These are phyloP conservation scores for Avicennia marina DNA, from an alignment of 257 asterid species.

Conservation along the genomic window DNA sequence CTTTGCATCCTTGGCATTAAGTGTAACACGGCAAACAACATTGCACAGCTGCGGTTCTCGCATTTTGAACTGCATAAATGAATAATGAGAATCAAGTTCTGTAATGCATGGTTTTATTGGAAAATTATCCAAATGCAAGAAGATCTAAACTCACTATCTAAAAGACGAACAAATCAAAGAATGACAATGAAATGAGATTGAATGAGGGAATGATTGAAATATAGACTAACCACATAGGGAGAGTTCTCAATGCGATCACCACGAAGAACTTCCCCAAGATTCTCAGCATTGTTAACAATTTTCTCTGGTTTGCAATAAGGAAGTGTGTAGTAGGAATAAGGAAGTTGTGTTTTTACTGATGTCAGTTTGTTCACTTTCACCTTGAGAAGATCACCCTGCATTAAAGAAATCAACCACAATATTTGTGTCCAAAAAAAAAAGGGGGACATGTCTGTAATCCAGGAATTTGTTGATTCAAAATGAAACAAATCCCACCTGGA, in stretches of 20 bases:
- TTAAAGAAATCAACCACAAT: no score
- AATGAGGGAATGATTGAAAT: background rate
- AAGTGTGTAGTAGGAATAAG: conserved; percentile 55
- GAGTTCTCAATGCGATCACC: conserved; percentile 80
- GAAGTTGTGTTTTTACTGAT: conserved; percentile 58
- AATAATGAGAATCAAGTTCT: conserved; percentile 10
- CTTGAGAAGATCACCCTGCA: conserved; percentile 53
- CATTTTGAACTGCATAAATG: conserved; percentile 49
- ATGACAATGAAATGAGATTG: background rate
- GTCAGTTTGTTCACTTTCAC: conserved; percentile 65
- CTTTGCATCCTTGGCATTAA: conserved; percentile 45
- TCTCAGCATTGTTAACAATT: conserved; percentile 64
- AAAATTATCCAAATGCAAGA: no score
- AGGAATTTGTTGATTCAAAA: no score
- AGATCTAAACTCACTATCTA: no score
- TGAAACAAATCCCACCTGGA: no score
- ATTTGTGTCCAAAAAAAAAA: no score
- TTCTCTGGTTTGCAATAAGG: conserved; percentile 52
- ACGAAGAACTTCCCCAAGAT: conserved; percentile 73
- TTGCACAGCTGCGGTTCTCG: conserved; percentile 55
- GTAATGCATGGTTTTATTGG: background rate
- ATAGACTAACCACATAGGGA: conserved; percentile 44
- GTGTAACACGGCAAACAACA: conserved; percentile 33
- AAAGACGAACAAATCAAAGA: background rate
- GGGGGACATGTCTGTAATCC: no score